A percentile compares a stretch with the other conserved stretches of the same genome.
These are phyloP conservation scores for Casaregolazyma lundiana DNA, from an alignment of 1,139 yeast species.

Conservation along the genomic window DNA sequence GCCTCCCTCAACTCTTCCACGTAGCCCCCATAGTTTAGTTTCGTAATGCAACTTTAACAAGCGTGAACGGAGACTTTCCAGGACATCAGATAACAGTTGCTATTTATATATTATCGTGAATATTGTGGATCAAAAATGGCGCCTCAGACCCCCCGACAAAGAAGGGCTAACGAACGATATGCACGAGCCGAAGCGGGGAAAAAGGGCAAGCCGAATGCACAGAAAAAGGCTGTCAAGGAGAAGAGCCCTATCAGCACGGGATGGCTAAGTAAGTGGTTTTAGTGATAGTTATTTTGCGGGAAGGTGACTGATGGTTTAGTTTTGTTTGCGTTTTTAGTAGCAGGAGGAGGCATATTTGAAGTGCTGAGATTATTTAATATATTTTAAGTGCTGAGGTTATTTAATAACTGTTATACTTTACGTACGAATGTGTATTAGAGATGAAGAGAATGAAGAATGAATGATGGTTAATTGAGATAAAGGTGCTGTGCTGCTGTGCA, in stretches of 20 bases:
- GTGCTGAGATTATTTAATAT: slow-evolving; percentile 39
- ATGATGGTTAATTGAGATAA: too few relatives aligned
- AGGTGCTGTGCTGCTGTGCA: too few relatives aligned
- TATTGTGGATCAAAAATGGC: slow-evolving; percentile 20
- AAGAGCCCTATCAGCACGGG: slow-evolving; percentile 50
- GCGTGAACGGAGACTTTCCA: neutral
- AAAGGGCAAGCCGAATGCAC: slow-evolving; percentile 61
- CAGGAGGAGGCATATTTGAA: slow-evolving; percentile 83
- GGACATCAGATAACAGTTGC: neutral
- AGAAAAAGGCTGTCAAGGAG: slow-evolving; percentile 36
- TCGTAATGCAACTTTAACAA: neutral
- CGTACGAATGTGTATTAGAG: neutral
- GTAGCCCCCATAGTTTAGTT: neutral
- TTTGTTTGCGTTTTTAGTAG: slow-evolving; percentile 61
- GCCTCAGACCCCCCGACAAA: slow-evolving; percentile 75
- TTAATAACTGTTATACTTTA: neutral
- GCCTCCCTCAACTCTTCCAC: too few relatives aligned
- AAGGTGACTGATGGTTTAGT: slow-evolving; percentile 21
- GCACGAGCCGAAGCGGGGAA: slow-evolving; percentile 64
- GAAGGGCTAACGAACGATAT: slow-evolving; percentile 76
- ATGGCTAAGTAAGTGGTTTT: slow-evolving; percentile 50
- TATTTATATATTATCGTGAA: neutral
- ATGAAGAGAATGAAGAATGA: neutral
- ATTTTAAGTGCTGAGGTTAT: slow-evolving; percentile 14
- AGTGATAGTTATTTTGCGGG: neutral